These are phyloP conservation scores for Didymella sp. DNA, from an alignment of 2,329 filamentous ascomycete genomes.

Conservation along the genomic window DNA sequence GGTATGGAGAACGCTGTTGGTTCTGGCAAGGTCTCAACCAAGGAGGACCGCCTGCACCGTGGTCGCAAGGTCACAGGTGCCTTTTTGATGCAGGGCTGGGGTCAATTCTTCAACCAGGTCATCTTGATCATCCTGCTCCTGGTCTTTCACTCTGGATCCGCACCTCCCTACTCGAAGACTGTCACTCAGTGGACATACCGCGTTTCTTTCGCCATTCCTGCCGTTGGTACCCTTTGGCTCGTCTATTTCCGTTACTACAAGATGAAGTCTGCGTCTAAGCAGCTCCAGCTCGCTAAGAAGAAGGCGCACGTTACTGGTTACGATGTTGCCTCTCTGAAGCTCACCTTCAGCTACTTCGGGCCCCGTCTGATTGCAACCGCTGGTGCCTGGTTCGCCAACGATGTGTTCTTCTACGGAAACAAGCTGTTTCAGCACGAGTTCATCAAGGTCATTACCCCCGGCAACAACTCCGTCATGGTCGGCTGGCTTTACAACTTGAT, in stretches of 20 bases:
- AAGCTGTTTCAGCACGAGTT: conserved; percentile 95
- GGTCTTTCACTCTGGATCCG: conserved; percentile 83
- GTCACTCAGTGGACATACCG: conserved; percentile 90
- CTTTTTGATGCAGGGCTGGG: conserved; percentile 99
- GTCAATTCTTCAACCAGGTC: conserved; percentile 92
- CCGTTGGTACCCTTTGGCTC: conserved; percentile 89
- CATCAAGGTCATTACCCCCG: conserved; percentile 78
- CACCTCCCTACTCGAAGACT: conserved; percentile 76
- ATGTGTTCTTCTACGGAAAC: conserved; percentile 99
- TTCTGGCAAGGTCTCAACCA: conserved; percentile 85
- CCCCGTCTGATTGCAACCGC: conserved; percentile 86
- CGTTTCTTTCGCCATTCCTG: conserved; percentile 88
- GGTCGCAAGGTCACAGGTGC: conserved; percentile 94
- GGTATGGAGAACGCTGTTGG: conserved; percentile 91
- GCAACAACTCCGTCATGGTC: conserved; percentile 76
- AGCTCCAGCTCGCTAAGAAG: conserved; percentile 82
- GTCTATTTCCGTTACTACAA: conserved; percentile 96
- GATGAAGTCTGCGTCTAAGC: conserved; percentile 87
- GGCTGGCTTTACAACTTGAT: conserved; percentile 92
- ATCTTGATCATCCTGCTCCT: conserved; percentile 84
- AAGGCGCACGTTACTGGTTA: conserved; percentile 89
- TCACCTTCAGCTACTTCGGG: conserved; percentile 84
- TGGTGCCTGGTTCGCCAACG: conserved; percentile 92
- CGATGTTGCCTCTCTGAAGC: conserved; percentile 79
- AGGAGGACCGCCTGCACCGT: conserved; percentile 91